Base-by-base conservation (phyloP, 768 basidiomycete species). In the Mycena metata region DNA sequence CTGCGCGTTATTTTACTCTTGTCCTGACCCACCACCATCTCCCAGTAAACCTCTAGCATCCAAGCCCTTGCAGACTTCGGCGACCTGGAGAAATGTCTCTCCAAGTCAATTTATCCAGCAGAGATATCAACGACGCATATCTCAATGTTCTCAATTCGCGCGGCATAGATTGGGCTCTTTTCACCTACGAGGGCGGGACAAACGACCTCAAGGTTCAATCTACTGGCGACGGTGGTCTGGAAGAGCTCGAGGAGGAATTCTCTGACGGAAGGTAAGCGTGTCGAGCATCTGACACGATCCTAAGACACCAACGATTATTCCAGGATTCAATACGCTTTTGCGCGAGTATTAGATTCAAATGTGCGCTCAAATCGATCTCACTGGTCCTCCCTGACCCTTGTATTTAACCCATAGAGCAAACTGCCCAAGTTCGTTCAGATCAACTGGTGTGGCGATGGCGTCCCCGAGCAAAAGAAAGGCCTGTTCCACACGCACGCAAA, bases 391-490 rank as follows among this genome's bases (percentile, higher is more conserved):
- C 51, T 57, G 63, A 42, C 64, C 26, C 39, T 6, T 65, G 21
- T 52, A n/a, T n/a, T n/a, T n/a, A 50, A 36, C 30, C 30, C 64
- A 59, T 73, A 97, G 93, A 94, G 88, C 75, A 84, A 91, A 68
- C 86, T 99, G 2, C 85, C 91, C 50, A 98, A 98, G 82, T 95
- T 96, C 69, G 95, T 98, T 17, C 94, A 97, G 76, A 92, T 99
- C 79, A 95, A 96, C 74, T 98, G 97, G 96, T 96, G 95, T 73
- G 97, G 97, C 49, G 96, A 97, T 75, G 97, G 97, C 65, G 97
- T 99, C 1, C 97, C 97, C 15, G 95, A 91, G 77, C 84, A 85
- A 21, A 92, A 94, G 80, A 99, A 99, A 78, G 97, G 97, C 10
- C 84, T 98, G 24, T 97, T 97, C 82, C 91, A 95, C 75, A 91